Evolutionary conservation across 1,284 basidiomycete genomes (phyloP), one percentile per base, ranked within the genome.

Genomic region (Retiboletus flavoniger): DNA sequence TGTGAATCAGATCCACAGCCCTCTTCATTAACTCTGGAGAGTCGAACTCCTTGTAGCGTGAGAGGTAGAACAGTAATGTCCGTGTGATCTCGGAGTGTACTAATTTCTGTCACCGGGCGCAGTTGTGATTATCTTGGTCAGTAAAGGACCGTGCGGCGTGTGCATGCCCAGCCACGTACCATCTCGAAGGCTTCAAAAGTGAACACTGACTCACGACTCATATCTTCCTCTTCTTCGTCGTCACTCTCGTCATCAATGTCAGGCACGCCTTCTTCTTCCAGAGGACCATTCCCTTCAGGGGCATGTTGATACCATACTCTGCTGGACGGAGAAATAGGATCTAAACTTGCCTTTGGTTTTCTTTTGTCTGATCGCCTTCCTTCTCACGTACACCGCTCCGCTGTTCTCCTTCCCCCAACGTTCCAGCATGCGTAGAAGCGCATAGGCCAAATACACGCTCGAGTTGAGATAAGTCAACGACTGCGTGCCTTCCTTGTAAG

Each of bases 151-250:
- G 47, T 53, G 62, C 59, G 44, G 60, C 53, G 31, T 38, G 38
- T 43, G 64, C 64, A 29, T 63, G 62, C 58, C 47, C n/a, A 8
- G 56, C 40, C 57, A 69, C 87, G 59, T 60, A 94, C 94, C 78
- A 81, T 79, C 72, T 97, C 91, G 60, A 93, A 95, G 17, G 86
- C 82, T 58, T 93, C 87, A 67, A 98, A 94, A 1, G 90, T 90
- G 73, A 96, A 95, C 68, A 88, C 82, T 39, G 91, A 93, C 67
- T 97, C 95, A 47, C 83, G 78, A 53, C 90, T 82, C 34, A 82
- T 76, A 21, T 86, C 83, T 50, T 88, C 81, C 36, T 78, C 79
- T 44, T 78, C 78, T 34, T 78, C 79, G 40, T 81, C 79, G 36
- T 79, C 80, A 54, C 79, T 80, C 53, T 83, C 81, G 36, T 87